Evolutionary conservation across 2,329 filamentous ascomycete genomes (phyloP).

Genomic region (Diaporthe capsici): DNA sequence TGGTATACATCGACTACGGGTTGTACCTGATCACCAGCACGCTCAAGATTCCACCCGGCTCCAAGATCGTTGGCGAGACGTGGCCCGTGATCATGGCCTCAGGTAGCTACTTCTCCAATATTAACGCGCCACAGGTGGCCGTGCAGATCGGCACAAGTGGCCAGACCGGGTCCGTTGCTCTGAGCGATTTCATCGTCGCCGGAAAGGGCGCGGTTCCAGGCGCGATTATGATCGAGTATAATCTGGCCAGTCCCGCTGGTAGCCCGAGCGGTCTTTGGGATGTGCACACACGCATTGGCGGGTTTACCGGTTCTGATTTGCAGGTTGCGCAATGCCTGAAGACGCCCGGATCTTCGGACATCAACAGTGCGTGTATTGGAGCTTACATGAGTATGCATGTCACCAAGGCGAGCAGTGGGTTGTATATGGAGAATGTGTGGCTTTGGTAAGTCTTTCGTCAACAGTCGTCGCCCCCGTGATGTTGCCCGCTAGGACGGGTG

Average conservation of each 20-base stretch:
- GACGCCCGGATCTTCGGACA: constrained; percentile 50
- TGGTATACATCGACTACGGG: constrained; percentile 71
- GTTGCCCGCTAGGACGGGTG: not conserved
- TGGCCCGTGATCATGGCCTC: constrained; percentile 66
- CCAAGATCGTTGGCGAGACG: constrained; percentile 71
- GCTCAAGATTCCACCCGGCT: constrained; percentile 60
- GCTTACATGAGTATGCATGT: constrained; percentile 59
- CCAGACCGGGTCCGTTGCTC: constrained; percentile 75
- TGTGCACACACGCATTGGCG: constrained; percentile 81
- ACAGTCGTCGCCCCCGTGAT: not conserved
- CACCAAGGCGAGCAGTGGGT: constrained; percentile 51
- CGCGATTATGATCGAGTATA: constrained; percentile 80
- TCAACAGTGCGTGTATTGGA: constrained; percentile 51
- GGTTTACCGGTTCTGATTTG: constrained; percentile 76
- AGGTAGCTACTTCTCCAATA: constrained; percentile 70
- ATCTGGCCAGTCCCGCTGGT: constrained; percentile 63
- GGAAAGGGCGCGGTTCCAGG: constrained; percentile 77
- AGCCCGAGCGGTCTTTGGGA: constrained; percentile 76
- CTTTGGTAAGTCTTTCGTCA: constrained; percentile 53
- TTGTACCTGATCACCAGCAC: constrained; percentile 66
- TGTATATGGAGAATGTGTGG: constrained; percentile 65
- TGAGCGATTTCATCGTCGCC: constrained; percentile 79
- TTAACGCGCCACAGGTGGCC: constrained; percentile 72
- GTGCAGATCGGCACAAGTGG: constrained; percentile 72
- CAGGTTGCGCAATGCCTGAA: constrained; percentile 78